Base-by-base conservation (phyloP, 139 green algal species). In the Chlorella vulgaris region DNA sequence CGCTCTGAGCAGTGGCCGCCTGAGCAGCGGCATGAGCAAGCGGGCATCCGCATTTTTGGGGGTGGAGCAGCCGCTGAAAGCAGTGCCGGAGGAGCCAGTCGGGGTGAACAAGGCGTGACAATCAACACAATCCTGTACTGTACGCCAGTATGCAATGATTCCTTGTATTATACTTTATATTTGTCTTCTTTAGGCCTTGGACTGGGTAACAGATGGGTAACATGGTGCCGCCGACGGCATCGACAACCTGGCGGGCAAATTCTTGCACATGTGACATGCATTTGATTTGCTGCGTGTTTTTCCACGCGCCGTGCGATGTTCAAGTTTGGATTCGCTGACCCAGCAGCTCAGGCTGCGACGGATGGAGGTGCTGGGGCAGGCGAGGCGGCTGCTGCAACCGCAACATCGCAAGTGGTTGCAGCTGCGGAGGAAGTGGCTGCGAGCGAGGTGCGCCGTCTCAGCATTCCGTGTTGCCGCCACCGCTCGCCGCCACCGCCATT, bases 291-390 rank as follows among this genome's bases (percentile, higher is more conserved):
- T n/a, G n/a, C n/a, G n/a, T n/a, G n/a, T n/a, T n/a, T n/a, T n/a
- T n/a, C n/a, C n/a, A n/a, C n/a, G n/a, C n/a, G n/a, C n/a, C n/a
- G n/a, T n/a, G n/a, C n/a, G n/a, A 65, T 65, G 55, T 65, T 65
- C 21, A 28, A 29, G 18, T 65, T 65, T 6, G 39, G 71, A 28
- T 83, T 83, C 77, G 71, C 53, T 24, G 71, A 76, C 71, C 69
- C 69, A 3, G 40, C 53, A 15, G 38, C 38, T 29, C 8, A 42
- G 0, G 63, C 40, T 2, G 53, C 24, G 4, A 15, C 36, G 50
- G 24, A 40, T 5, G 31, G 7, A 67, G 70, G 21, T 13, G 21
- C 1, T 8, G 21, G n/a, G 55, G n/a, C 5, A 21, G 55, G 18
- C 15, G 15, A 15, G 15, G 18, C 28, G 55, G 21, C 55, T 28